Percentiles rank a stretch among this genome's conserved stretches.
Conservation (phyloP, 768 basidiomycete genomes). For the Pisolithus orientalis region DNA sequence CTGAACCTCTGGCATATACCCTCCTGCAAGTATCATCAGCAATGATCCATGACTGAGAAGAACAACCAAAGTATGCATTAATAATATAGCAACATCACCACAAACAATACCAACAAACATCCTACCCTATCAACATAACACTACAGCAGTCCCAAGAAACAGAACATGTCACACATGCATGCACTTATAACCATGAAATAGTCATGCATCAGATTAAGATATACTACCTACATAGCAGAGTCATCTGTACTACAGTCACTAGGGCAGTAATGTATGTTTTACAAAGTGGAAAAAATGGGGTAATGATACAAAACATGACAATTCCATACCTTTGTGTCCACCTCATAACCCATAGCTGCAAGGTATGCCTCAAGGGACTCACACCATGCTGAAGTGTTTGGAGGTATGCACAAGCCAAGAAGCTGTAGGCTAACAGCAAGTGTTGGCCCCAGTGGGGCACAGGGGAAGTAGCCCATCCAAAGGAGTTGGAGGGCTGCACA, state of each 20-base stretch:
- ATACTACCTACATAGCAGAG: no score
- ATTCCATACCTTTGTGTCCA: conserved; percentile 11
- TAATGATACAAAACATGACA: neutral
- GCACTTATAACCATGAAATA: no score
- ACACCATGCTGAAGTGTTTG: conserved; percentile 24
- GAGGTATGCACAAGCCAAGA: conserved; percentile 21
- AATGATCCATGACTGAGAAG: neutral
- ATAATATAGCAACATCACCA: no score
- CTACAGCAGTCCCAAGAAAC: no score
- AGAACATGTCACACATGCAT: no score
- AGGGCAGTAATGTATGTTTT: no score
- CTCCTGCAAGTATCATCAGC: conserved; percentile 11
- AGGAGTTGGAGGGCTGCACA: conserved; percentile 20
- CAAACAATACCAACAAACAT: no score
- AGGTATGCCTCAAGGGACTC: conserved; percentile 22
- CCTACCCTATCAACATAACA: no score
- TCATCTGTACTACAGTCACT: no score
- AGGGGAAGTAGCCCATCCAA: conserved; percentile 20
- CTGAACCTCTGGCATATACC: conserved; percentile 18
- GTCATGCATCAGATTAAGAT: no score
- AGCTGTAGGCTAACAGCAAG: conserved; percentile 28
- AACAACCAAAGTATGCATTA: no score
- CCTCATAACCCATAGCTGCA: conserved; percentile 11
- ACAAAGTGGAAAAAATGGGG: no score
- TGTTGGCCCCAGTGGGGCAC: conserved; percentile 22